Conservation (phyloP, 2,329 filamentous ascomycete species). For the Calonectria crousiana region DNA sequence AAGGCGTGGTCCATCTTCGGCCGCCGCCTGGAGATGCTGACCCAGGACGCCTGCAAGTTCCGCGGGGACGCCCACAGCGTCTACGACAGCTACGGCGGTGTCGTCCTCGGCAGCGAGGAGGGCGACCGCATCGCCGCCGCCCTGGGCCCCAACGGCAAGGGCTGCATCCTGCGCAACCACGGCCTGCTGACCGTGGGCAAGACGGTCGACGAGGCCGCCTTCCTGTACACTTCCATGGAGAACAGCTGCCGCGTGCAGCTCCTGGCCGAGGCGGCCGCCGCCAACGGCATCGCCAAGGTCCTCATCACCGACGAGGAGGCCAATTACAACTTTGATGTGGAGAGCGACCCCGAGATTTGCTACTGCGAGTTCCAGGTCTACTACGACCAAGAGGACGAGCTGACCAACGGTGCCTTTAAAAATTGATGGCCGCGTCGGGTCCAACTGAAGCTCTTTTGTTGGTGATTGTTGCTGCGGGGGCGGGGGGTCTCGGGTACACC, state of each 20-base stretch:
- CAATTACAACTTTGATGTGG: constrained; percentile 48
- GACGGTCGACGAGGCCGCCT: constrained; percentile 81
- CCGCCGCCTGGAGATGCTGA: constrained; percentile 75
- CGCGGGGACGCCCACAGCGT: constrained; percentile 72
- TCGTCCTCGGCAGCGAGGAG: constrained; percentile 71
- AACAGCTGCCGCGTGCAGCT: constrained; percentile 66
- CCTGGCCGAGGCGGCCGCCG: constrained; percentile 45
- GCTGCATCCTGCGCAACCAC: constrained; percentile 76
- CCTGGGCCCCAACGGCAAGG: constrained; percentile 69
- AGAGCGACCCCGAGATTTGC: constrained; percentile 42
- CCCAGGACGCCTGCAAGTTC: constrained; percentile 74
- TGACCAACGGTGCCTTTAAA: constrained; percentile 39
- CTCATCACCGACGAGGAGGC: constrained; percentile 58
- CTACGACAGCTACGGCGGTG: constrained; percentile 67
- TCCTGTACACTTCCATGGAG: constrained; percentile 76
- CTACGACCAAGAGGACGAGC: constrained; percentile 42
- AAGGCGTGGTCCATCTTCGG: constrained; percentile 77
- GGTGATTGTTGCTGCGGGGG: not conserved
- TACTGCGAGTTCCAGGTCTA: constrained; percentile 45
- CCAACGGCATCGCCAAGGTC: constrained; percentile 48
- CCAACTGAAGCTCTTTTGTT: not conserved
- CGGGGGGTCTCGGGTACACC: not conserved
- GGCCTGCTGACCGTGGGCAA: constrained; percentile 76
- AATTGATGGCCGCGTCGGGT: constrained; percentile 17
- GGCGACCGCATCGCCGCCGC: constrained; percentile 72